Conservation (phyloP, 1,139 yeast genomes). For the Yamadazyma diospyri region DNA sequence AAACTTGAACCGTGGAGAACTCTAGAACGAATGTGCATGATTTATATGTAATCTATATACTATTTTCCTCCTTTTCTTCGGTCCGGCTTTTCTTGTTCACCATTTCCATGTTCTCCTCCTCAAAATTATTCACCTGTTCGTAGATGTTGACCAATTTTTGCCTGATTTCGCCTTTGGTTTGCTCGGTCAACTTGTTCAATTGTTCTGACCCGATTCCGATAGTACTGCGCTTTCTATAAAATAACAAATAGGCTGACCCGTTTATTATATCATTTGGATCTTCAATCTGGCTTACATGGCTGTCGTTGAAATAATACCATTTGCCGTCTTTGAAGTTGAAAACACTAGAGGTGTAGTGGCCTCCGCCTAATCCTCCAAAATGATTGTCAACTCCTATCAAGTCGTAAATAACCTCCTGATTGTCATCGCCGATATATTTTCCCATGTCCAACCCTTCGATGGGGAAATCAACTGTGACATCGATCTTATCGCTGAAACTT, state of each 20-base stretch:
- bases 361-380: conserved; percentile 95
- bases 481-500: conserved; percentile 86
- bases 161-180: conserved; percentile 19
- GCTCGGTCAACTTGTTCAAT: conserved; percentile 23
- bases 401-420: conserved; percentile 58
- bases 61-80: conserved; percentile 2
- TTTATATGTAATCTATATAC: neutral
- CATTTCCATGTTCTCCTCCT: conserved; percentile 12
- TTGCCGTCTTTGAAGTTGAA: conserved; percentile 70
- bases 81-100: conserved; percentile 7
- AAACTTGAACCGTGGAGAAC: neutral
- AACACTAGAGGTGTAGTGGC: conserved; percentile 91
- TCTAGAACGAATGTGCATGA: neutral
- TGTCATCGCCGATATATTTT: conserved; percentile 44
- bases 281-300: conserved; percentile 59
- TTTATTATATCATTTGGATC: conserved; percentile 64
- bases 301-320: conserved; percentile 93
- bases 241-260: conserved; percentile 83
- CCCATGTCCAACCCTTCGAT: conserved; percentile 75
- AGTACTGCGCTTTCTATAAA: conserved; percentile 62
- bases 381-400: conserved; percentile 93
- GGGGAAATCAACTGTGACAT: conserved; percentile 82
- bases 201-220: conserved; percentile 34
- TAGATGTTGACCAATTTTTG: conserved; percentile 13
- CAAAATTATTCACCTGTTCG: conserved; percentile 18